These are phyloP conservation scores for Nelumbo lutea DNA, from an alignment of 164 flowering plant genomes.

Conservation along the genomic window DNA sequence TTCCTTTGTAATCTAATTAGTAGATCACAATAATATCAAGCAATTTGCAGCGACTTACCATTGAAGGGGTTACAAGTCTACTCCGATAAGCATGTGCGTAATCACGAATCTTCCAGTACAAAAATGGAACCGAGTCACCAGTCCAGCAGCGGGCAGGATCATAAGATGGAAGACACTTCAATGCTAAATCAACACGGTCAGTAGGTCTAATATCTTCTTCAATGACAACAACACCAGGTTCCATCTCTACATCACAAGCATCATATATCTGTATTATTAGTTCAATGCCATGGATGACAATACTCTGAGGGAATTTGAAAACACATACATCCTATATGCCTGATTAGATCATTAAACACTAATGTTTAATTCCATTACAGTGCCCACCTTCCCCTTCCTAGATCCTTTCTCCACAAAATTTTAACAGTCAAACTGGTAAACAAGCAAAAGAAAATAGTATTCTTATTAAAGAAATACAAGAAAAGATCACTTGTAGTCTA, in stretches of 20 bases:
- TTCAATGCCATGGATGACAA: neutral
- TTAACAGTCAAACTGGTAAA: neutral
- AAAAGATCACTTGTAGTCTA: too few relatives aligned
- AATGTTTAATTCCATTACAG: too few relatives aligned
- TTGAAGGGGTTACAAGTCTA: constrained; percentile 55
- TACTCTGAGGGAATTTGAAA: neutral
- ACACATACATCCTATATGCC: neutral
- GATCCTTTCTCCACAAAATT: neutral
- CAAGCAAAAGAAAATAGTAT: neutral
- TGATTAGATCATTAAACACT: too few relatives aligned
- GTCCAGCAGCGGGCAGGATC: constrained; percentile 44
- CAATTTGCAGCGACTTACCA: constrained; percentile 33
- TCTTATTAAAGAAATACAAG: neutral
- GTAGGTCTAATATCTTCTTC: constrained; percentile 59
- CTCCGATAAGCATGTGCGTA: constrained; percentile 87
- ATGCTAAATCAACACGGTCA: constrained; percentile 57
- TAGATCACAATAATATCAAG: neutral
- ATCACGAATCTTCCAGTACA: constrained; percentile 92
- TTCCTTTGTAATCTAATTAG: constrained; percentile 6
- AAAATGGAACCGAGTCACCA: constrained; percentile 34
- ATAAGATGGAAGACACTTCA: constrained; percentile 77
- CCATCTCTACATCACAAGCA: constrained; percentile 45
- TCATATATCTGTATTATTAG: neutral
- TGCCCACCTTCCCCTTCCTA: neutral
- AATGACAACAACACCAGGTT: constrained; percentile 42